Conservation (phyloP, 2,329 filamentous ascomycete species). For the Chrysoporthe puriensis region DNA sequence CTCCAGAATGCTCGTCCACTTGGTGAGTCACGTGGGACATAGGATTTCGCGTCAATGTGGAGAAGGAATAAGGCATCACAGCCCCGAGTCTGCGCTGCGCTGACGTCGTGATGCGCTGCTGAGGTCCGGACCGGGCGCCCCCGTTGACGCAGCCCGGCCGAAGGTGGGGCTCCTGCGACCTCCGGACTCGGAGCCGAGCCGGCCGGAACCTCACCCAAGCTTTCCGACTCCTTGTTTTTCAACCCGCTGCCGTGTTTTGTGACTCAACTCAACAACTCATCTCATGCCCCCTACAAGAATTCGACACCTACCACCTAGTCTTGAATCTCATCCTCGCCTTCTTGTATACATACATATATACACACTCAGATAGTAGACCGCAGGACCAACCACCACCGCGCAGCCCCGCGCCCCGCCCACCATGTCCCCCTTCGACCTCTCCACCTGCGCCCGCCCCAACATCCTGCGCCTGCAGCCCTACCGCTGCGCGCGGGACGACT, state of each 20-base stretch:
- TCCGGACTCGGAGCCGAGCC: constrained; percentile 28
- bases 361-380: too few species aligned
- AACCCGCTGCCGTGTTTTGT: neutral
- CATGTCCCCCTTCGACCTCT: constrained; percentile 71
- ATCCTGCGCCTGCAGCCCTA: constrained; percentile 79
- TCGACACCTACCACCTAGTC: neutral
- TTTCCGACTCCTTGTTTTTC: constrained; percentile 6
- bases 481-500: constrained; percentile 86
- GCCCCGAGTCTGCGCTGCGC: too few species aligned
- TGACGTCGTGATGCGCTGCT: neutral
- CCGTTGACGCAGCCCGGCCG: constrained; percentile 6
- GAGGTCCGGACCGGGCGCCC: neutral
- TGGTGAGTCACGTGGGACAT: neutral
- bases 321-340: neutral
- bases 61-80: too few species aligned
- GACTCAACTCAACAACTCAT: constrained; percentile 17
- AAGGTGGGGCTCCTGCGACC: constrained; percentile 8
- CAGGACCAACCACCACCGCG: too few species aligned
- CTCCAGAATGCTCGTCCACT: neutral
- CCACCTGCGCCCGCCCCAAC: constrained; percentile 76
- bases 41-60: neutral
- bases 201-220: constrained; percentile 8
- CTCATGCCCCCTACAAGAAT: neutral
- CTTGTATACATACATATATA: too few species aligned
- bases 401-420: neutral